Base-by-base conservation (phyloP, 2,329 filamentous ascomycete genomes). In the Chrysoporthe deuterocubensis region DNA sequence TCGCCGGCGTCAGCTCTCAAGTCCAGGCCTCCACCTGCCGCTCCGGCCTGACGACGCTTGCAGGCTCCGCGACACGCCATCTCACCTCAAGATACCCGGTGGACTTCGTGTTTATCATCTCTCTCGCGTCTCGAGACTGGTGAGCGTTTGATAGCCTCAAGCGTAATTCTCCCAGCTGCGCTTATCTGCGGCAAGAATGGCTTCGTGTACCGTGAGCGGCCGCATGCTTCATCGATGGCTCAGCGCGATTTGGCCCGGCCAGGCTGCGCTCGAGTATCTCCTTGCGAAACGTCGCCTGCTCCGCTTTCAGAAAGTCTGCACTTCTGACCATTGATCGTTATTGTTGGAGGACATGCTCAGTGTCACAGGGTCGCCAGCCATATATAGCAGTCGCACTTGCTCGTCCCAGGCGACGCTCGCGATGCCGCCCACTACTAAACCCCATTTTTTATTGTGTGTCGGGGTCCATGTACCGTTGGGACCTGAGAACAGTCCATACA, bases 331-430 rank as follows among this genome's bases (percentile, higher is more conserved):
- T 3, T 21, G 34, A n/a, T 7, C 32, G 7, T 46, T 6, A 16
- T 48, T 21, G 16, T 65, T 58, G 44, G 56, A 50, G 4, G 54
- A 64, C 52, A 61, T 56, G 6, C 40, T 48, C 62, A 58, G 21
- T 32, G 43, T 40, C 34, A 56, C 43, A 11, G 32, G 42, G 9
- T 48, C 14, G 6, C 21, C 57, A 21, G 50, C 44, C 26, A 65
- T 37, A 40, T 59, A 60, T 2, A 64, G 26, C 54, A 64, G 54
- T n/a, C 62, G 26, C 6, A 61, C 18, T 40, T 67, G 62, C 7
- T 18, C 54, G 26, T 40, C 44, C 43, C 62, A 56, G 11, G 42
- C 62, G 37, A 65, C 62, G 21, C 61, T 52, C 8, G 56, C 56
- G 18, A 58, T 46, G 18, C 50, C 60, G 6, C 65, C 60, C 18